Evolutionary conservation across 164 flowering plant species (phyloP).

Genomic region (Amborella trichopoda): DNA sequence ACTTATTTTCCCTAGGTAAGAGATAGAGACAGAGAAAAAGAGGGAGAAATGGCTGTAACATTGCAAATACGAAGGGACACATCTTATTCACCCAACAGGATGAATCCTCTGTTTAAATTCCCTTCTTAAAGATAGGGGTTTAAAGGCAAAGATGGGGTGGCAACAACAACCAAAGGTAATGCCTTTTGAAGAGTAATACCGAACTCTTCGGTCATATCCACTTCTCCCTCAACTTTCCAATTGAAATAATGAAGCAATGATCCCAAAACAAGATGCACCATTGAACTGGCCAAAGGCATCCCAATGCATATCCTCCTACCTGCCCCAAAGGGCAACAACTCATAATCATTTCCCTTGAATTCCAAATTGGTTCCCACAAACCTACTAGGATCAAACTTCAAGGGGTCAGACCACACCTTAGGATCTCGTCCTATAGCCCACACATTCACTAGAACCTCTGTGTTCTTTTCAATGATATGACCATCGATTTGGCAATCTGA

Average conservation of each 20-base stretch:
- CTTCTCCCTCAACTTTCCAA: not conserved
- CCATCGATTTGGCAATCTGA: not conserved
- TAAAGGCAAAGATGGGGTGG: not conserved
- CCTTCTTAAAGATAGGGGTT: not conserved
- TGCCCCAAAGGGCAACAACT: constrained; percentile 2
- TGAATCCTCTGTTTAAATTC: too few species aligned
- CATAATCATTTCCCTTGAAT: constrained; percentile 1
- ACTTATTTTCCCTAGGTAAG: too few species aligned
- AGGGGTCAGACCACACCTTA: not conserved
- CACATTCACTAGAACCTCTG: not conserved
- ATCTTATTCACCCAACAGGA: too few species aligned
- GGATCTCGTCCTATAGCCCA: constrained; percentile 8
- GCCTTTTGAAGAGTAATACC: not conserved
- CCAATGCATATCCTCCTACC: constrained; percentile 5
- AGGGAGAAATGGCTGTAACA: too few species aligned
- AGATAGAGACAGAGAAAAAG: too few species aligned
- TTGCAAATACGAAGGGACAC: too few species aligned
- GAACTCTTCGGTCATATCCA: not conserved
- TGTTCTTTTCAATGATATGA: constrained; percentile 1
- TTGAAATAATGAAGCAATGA: not conserved
- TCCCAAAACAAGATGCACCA: not conserved
- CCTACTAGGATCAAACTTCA: not conserved
- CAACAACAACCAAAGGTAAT: not conserved
- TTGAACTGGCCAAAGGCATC: not conserved
- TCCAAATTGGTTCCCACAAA: not conserved